phyloP scores from a whole-genome alignment of 352 stramenopile species.

The Pythium periplocum region DNA sequence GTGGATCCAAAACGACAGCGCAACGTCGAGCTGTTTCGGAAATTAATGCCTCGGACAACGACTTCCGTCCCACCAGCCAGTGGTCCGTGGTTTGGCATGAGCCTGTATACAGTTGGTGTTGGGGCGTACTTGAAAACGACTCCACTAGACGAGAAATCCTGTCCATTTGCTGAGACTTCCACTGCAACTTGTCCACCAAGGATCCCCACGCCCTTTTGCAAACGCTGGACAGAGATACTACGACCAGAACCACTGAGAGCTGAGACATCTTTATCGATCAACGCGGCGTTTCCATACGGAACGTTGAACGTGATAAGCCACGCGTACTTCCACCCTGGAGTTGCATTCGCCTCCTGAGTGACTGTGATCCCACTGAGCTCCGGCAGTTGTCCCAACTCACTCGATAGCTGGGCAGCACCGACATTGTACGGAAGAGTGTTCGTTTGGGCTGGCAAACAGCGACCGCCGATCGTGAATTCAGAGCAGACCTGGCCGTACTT shows the following conservation, averaged over 20 bases:
- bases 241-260: constrained; percentile 16
- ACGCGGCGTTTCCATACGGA: constrained; percentile 23
- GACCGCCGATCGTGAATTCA: constrained; percentile 38
- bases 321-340: constrained; percentile 27
- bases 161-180: constrained; percentile 86
- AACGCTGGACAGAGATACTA: constrained; percentile 6
- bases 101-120: constrained; percentile 41
- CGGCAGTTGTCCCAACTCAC: constrained; percentile 20
- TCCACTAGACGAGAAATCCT: constrained; percentile 59
- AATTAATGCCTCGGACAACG: constrained; percentile 67
- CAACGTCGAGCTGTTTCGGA: constrained; percentile 60
- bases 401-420: constrained; percentile 39
- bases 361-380: no score
- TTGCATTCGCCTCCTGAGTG: constrained; percentile 8
- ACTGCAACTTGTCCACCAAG: constrained; percentile 65
- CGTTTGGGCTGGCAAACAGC: constrained; percentile 44
- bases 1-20: constrained; percentile 61
- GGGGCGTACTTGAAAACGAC: constrained; percentile 65
- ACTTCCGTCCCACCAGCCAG: constrained; percentile 79
- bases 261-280: constrained; percentile 28
- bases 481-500: constrained; percentile 49
- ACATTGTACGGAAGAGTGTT: constrained; percentile 33
- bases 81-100: constrained; percentile 75
- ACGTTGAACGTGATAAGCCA: constrained; percentile 41
- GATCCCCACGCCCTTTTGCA: constrained; percentile 35